Conservation (phyloP, 2,329 filamentous ascomycete genomes). For the Elsinoe necatrix region DNA sequence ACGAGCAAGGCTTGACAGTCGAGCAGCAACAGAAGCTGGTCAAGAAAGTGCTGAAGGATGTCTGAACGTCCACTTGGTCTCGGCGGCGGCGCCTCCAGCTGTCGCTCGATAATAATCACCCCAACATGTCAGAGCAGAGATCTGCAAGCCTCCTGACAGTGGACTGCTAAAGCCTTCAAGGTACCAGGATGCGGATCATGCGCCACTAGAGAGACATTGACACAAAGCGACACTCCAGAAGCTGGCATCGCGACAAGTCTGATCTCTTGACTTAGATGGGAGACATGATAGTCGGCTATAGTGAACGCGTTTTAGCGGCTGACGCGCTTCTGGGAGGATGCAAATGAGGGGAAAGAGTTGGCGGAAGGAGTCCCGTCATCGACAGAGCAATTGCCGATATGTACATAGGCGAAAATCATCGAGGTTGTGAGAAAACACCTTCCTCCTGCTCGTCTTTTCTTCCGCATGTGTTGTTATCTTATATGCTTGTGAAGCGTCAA, state of each 20-base stretch:
- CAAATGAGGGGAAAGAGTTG: not conserved
- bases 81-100: too few species aligned
- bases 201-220: too few species aligned
- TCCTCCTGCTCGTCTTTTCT: too few species aligned
- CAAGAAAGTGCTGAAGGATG: constrained; percentile 54
- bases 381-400: not conserved
- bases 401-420: not conserved
- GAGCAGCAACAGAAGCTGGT: constrained; percentile 65
- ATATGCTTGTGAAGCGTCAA: not conserved
- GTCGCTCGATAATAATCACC: too few species aligned
- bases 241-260: too few species aligned
- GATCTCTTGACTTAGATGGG: not conserved
- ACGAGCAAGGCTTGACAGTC: constrained; percentile 55
- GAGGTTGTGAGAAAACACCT: not conserved
- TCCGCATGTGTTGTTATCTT: too few species aligned
- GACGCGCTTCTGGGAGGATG: not conserved
- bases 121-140: too few species aligned
- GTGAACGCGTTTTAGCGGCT: not conserved
- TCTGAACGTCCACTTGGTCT: constrained; percentile 25
- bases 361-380: constrained; percentile 1
- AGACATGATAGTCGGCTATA: not conserved
- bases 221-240: too few species aligned
- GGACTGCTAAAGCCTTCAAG: too few species aligned
- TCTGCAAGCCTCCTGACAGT: not conserved
- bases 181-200: too few species aligned